Conservation (phyloP, 768 basidiomycete genomes). For the Coprinopsis cinerea region DNA sequence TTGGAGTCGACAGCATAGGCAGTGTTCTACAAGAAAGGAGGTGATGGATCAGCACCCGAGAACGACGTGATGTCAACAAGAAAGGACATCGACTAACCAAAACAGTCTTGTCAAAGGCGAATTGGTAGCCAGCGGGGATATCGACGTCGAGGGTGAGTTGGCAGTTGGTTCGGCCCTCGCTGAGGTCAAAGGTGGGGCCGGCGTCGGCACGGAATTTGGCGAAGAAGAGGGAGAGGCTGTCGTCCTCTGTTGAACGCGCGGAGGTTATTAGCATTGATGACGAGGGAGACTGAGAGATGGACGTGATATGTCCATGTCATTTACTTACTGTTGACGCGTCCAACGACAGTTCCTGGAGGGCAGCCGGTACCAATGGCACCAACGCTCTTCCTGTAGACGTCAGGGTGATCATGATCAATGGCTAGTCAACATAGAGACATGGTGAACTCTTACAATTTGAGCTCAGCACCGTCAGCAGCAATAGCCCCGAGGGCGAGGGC, state of each 20-base stretch:
- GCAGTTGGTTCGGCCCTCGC: slow-evolving; percentile 17
- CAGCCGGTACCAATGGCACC: slow-evolving; percentile 17
- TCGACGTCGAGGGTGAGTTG: slow-evolving; percentile 17
- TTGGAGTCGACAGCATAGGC: slow-evolving; percentile 15
- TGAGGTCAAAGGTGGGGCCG: slow-evolving; percentile 11
- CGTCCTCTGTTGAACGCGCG: slow-evolving; percentile 4
- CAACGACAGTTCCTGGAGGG: slow-evolving; percentile 12
- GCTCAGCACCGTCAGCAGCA: slow-evolving; percentile 3
- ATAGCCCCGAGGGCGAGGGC: slow-evolving; percentile 1
- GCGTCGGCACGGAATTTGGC: slow-evolving; percentile 15
- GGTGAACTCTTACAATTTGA: slow-evolving; percentile 1
- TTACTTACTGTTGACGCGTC: slow-evolving; percentile 11
- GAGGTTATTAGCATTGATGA: background rate
- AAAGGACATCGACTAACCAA: slow-evolving; percentile 8
- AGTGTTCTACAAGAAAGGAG: slow-evolving; percentile 11
- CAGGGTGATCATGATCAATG: slow-evolving; percentile 7
- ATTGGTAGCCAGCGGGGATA: slow-evolving; percentile 18
- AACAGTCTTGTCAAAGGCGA: slow-evolving; percentile 17
- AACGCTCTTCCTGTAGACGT: slow-evolving; percentile 5
- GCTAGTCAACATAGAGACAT: background rate
- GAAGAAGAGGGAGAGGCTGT: slow-evolving; percentile 15
- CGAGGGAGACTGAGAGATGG: too few species aligned
- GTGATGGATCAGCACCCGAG: background rate
- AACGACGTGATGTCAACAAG: background rate
- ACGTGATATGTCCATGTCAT: background rate